A percentile compares a stretch with the other conserved stretches of the same genome.
Conservation (phyloP, 495 filamentous ascomycete genomes). For the Lophiotrema nucula region DNA sequence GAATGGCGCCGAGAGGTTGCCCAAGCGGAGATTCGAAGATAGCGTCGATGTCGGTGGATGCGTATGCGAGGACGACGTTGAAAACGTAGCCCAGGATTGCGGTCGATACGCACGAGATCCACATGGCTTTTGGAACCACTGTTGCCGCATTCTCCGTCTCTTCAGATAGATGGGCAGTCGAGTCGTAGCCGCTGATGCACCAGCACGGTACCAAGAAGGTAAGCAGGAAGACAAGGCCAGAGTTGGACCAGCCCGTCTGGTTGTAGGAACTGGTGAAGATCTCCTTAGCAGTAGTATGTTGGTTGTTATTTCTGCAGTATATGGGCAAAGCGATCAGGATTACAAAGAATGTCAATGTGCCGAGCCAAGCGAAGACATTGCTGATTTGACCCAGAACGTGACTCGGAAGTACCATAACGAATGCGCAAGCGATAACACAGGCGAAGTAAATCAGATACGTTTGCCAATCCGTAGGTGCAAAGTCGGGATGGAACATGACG, state of each 20-base stretch:
- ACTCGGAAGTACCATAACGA: slow-evolving; percentile 10
- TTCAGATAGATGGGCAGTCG: slow-evolving; percentile 24
- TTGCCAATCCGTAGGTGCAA: slow-evolving; percentile 6
- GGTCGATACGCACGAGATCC: slow-evolving; percentile 25
- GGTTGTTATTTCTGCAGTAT: neutral
- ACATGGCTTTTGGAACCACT: slow-evolving; percentile 42
- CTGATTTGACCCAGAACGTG: slow-evolving; percentile 2
- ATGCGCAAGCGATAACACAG: neutral
- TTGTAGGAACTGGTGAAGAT: neutral
- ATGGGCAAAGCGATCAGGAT: slow-evolving; percentile 5
- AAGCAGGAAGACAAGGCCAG: slow-evolving; percentile 5
- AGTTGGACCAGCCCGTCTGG: neutral
- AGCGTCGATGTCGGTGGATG: slow-evolving; percentile 10
- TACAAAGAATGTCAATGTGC: slow-evolving; percentile 9
- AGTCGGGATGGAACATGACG: slow-evolving; percentile 12
- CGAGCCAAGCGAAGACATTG: slow-evolving; percentile 7
- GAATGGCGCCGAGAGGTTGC: slow-evolving; percentile 3
- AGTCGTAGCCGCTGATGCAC: slow-evolving; percentile 29
- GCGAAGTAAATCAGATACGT: slow-evolving; percentile 2
- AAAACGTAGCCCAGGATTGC: slow-evolving; percentile 9
- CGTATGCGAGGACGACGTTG: slow-evolving; percentile 10
- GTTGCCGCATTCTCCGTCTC: slow-evolving; percentile 30
- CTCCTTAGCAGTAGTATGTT: slow-evolving; percentile 1
- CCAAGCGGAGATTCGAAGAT: slow-evolving; percentile 13
- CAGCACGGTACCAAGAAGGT: slow-evolving; percentile 11